Conservation (phyloP, 31 red algal genomes). For the Odonthalia washingtoniensis region DNA sequence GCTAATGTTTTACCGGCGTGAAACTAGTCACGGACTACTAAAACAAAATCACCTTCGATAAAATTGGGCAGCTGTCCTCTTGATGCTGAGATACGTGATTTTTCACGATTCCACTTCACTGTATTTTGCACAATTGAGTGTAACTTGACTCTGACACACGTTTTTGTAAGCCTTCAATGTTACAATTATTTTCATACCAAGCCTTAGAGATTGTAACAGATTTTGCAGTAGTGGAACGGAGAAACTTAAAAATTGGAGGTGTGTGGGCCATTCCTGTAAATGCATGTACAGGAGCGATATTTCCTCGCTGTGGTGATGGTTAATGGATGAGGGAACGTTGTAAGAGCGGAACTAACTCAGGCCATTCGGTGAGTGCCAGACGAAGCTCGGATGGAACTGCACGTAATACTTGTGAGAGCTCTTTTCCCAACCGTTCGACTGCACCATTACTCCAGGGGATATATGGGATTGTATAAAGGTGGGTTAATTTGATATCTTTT, state of each 20-base stretch:
- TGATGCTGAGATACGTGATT: background rate
- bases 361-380: background rate
- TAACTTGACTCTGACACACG: background rate
- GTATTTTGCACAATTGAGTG: background rate
- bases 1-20: background rate
- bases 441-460: background rate
- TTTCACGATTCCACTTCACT: background rate
- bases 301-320: background rate
- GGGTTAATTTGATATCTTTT: background rate
- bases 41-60: background rate
- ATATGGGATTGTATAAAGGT: background rate
- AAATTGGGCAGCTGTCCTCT: background rate
- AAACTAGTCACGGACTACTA: background rate
- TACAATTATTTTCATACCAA: background rate
- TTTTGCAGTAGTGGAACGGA: background rate
- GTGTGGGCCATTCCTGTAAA: background rate
- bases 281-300: background rate
- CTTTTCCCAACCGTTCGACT: background rate
- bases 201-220: background rate
- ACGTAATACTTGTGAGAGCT: background rate
- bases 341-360: background rate
- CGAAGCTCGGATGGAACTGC: background rate
- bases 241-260: background rate
- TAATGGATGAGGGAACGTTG: background rate
- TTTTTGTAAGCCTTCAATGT: background rate